These are phyloP conservation scores for Vaccinium darrowii DNA, from an alignment of 148 eudicot genomes.

Conservation along the genomic window DNA sequence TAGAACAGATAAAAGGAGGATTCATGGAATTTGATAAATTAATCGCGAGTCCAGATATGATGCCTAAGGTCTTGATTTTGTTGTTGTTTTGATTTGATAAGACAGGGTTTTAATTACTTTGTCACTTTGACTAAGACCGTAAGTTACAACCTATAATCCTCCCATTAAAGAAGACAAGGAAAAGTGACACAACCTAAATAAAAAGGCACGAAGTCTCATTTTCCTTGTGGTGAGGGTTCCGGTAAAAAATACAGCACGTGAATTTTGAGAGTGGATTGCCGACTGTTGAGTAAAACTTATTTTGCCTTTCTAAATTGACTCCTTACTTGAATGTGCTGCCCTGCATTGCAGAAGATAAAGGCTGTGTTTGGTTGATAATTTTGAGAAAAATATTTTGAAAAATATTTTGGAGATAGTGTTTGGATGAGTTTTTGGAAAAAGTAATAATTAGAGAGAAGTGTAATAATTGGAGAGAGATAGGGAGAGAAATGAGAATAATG, in stretches of 20 bases:
- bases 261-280: background rate
- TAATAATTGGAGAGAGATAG: too few species aligned
- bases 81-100: background rate
- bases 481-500: too few species aligned
- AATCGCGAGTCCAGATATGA: constrained; percentile 97
- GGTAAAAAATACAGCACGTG: background rate
- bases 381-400: too few species aligned
- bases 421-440: too few species aligned
- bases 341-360: background rate
- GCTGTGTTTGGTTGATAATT: too few species aligned
- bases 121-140: background rate
- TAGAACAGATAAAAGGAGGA: constrained; percentile 83
- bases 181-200: background rate
- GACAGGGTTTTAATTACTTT: background rate
- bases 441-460: too few species aligned
- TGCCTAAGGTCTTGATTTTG: constrained; percentile 74
- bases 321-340: background rate
- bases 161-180: background rate
- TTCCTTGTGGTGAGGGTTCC: background rate
- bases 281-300: background rate
- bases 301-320: background rate
- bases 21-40: constrained; percentile 96
- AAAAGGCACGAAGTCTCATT: background rate
- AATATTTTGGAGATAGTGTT: too few species aligned
- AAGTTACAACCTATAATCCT: background rate